These are phyloP conservation scores for Globisporangium solare DNA, from an alignment of 352 stramenopile genomes.

Conservation along the genomic window DNA sequence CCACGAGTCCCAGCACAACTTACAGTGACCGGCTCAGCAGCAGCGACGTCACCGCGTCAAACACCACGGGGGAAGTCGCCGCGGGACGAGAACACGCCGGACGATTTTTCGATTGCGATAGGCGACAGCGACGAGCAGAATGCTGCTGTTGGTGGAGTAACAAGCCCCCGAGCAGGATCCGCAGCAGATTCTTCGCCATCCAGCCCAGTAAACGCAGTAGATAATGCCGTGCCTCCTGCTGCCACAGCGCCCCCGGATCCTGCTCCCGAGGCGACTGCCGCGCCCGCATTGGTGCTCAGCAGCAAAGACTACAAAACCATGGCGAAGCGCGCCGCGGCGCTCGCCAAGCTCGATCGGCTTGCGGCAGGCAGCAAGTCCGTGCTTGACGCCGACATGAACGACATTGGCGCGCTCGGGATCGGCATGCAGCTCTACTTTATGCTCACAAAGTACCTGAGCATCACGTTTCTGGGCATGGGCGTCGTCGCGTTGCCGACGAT, in stretches of 20 bases:
- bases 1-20: background rate
- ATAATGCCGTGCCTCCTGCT: background rate
- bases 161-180: background rate
- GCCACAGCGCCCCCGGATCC: background rate
- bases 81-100: background rate
- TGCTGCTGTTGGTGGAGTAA: too few species aligned
- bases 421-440: slow-evolving; percentile 85
- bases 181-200: background rate
- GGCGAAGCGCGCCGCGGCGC: slow-evolving; percentile 35
- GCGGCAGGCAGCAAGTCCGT: slow-evolving; percentile 58
- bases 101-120: slow-evolving; percentile 12
- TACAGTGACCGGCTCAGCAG: background rate
- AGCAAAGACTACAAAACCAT: slow-evolving; percentile 27
- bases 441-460: slow-evolving; percentile 68
- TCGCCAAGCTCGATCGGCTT: slow-evolving; percentile 52
- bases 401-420: slow-evolving; percentile 77
- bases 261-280: background rate
- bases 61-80: background rate
- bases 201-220: background rate
- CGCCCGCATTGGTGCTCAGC: background rate
- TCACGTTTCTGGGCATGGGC: slow-evolving; percentile 69
- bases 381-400: slow-evolving; percentile 53
- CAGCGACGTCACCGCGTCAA: background rate
- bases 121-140: slow-evolving; percentile 9
- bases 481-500: slow-evolving; percentile 60